Percentiles rank a stretch among this genome's conserved stretches.
These are phyloP conservation scores for Pleurotus tuoliensis DNA, from an alignment of 768 basidiomycete genomes.

Conservation along the genomic window DNA sequence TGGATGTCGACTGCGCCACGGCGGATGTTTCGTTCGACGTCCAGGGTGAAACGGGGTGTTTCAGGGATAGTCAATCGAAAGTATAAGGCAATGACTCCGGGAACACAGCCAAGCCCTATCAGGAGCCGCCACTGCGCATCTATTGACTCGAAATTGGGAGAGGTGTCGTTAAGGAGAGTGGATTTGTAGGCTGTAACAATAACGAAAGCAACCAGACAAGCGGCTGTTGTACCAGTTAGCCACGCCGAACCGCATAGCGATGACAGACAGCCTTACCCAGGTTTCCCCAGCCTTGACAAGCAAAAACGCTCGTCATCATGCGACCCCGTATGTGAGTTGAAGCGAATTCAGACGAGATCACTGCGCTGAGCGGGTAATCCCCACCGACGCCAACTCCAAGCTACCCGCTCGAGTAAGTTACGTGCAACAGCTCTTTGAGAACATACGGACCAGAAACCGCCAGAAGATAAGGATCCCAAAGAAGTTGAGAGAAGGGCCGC, in stretches of 20 bases:
- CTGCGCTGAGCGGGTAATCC: slow-evolving; percentile 81
- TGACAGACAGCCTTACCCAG: slow-evolving; percentile 42
- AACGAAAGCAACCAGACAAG: slow-evolving; percentile 63
- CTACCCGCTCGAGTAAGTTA: slow-evolving; percentile 20
- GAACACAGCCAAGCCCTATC: slow-evolving; percentile 84
- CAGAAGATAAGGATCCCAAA: slow-evolving; percentile 77
- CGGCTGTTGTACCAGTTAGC: slow-evolving; percentile 30
- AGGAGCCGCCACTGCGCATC: slow-evolving; percentile 84
- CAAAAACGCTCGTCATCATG: slow-evolving; percentile 87
- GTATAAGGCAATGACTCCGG: slow-evolving; percentile 77
- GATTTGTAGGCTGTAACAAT: slow-evolving; percentile 65
- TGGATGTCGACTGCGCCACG: slow-evolving; percentile 74
- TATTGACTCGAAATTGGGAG: slow-evolving; percentile 41
- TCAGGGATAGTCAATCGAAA: slow-evolving; percentile 92
- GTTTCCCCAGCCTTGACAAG: slow-evolving; percentile 85
- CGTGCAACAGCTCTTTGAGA: background rate
- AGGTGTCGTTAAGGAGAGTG: slow-evolving; percentile 36
- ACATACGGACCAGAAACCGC: slow-evolving; percentile 59
- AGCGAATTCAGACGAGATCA: slow-evolving; percentile 88
- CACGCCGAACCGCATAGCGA: background rate
- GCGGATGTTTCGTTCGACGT: slow-evolving; percentile 78
- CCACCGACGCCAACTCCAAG: slow-evolving; percentile 85
- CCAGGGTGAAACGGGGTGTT: slow-evolving; percentile 88
- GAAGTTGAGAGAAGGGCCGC: slow-evolving; percentile 61
- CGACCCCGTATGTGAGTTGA: slow-evolving; percentile 72